A percentile compares a stretch with the other conserved stretches of the same genome.
These are phyloP conservation scores for Kickxella alabastrina DNA, from an alignment of 192 early-diverging fungal species.

Conservation along the genomic window DNA sequence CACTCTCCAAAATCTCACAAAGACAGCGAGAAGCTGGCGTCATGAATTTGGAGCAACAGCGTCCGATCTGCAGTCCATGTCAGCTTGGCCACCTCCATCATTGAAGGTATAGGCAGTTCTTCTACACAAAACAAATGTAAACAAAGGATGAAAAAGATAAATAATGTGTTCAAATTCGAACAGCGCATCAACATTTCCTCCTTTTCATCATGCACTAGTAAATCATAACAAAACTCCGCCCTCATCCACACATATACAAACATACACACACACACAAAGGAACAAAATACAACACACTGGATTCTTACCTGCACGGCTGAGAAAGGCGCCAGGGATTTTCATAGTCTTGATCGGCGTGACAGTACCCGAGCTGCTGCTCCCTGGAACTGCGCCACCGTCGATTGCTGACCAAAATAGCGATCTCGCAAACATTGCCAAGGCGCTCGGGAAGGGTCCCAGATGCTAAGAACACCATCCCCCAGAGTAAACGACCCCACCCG, in stretches of 20 bases:
- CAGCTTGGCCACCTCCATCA: slow-evolving; percentile 21
- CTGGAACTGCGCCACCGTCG: slow-evolving; percentile 1
- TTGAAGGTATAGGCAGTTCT: slow-evolving; percentile 10
- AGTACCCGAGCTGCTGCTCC: slow-evolving; percentile 17
- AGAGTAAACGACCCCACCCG: slow-evolving; percentile 50
- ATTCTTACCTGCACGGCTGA: slow-evolving; percentile 23
- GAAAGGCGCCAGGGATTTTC: slow-evolving; percentile 34
- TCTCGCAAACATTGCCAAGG: slow-evolving; percentile 44
- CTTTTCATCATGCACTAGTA: too few species aligned
- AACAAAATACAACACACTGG: too few species aligned
- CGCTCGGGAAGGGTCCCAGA: slow-evolving; percentile 51
- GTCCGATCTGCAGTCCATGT: slow-evolving; percentile 42
- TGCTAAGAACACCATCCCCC: slow-evolving; percentile 25
- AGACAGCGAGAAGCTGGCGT: slow-evolving; percentile 44
- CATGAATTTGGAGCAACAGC: slow-evolving; percentile 33
- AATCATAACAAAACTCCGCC: too few species aligned
- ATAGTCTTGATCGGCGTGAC: slow-evolving; percentile 35
- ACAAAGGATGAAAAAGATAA: neutral
- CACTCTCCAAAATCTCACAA: too few species aligned
- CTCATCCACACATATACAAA: too few species aligned
- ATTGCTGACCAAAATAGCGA: slow-evolving; percentile 37
- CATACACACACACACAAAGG: too few species aligned
- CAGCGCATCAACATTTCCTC: too few species aligned
- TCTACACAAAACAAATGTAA: slow-evolving; percentile 7
- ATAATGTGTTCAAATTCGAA: too few species aligned